Evolutionary conservation across 108 stramenopile species (phyloP), one percentile per base, ranked within the genome.

Genomic region (Parmales sp.): DNA sequence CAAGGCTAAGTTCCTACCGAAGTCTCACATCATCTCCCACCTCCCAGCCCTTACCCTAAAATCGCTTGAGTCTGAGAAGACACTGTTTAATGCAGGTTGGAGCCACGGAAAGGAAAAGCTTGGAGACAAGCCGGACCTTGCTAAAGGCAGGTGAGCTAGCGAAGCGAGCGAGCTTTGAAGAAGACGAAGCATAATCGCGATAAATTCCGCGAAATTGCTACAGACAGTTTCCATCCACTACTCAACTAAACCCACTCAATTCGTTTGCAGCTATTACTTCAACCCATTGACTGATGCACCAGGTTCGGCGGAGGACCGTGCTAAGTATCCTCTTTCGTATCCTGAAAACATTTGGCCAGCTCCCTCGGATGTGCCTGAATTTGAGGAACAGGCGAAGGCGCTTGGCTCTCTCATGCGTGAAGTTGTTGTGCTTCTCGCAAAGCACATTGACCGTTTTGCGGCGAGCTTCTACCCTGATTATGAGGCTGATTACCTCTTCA

Each of bases 61-160:
- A 44, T 45, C 64, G 0, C 68, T 94, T 31, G 80, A 78, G 19
- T 89, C 90, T 76, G 75, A 78, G 23, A 72, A 67, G 34, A 81
- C 85, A 45, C 29, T 91, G 38, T 95, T 88, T 75, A 92, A 95
- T 70, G 86, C 91, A 13, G 94, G 94, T 28, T 95, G 91, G 91
- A 80, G 78, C 23, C 86, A 84, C 64, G 94, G 94, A 9, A 95
- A 91, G 69, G 94, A 95, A 73, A 91, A 87, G 67, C 78, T 95
- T 38, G 85, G 83, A 8, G 86, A 89, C 64, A 68, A 78, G 69
- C 94, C 91, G 1, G 94, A 95, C 65, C 74, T 75, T 44, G 80
- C 86, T 69, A 95, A 95, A 74, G 94, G 78, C 11, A n/a, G n/a
- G n/a, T n/a, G n/a, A n/a, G n/a, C n/a, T n/a, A n/a, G n/a, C n/a